Percentiles rank a stretch among this genome's conserved stretches.
Conservation (phyloP, 345 rosid species). For the Hevea brasiliensis region DNA sequence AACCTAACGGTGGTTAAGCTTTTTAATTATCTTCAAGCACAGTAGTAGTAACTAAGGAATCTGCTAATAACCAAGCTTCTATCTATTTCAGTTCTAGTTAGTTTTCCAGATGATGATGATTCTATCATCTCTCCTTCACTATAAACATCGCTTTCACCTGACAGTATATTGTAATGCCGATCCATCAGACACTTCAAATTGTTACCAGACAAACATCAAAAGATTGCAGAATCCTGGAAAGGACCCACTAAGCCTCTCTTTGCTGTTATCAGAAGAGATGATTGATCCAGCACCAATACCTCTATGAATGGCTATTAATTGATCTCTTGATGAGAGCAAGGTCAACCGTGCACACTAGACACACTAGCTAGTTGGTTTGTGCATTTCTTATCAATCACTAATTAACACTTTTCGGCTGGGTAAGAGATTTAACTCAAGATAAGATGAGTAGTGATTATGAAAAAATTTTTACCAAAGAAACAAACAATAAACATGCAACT, state of each 20-base stretch:
- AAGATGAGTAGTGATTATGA: not conserved
- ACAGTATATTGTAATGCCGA: too few species aligned
- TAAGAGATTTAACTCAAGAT: constrained; percentile 14
- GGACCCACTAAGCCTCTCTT: constrained; percentile 10
- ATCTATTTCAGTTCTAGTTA: too few species aligned
- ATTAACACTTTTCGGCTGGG: constrained; percentile 17
- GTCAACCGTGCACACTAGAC: constrained; percentile 12
- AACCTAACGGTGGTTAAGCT: not conserved
- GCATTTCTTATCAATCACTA: not conserved
- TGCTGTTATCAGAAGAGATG: too few species aligned
- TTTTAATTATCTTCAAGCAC: too few species aligned
- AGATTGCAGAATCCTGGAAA: constrained; percentile 30
- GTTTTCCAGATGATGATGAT: not conserved
- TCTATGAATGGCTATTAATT: constrained; percentile 20
- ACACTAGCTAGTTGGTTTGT: constrained; percentile 9
- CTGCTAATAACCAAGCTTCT: not conserved
- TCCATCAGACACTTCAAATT: not conserved
- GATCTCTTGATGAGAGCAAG: not conserved
- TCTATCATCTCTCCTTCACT: not conserved
- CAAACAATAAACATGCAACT: not conserved
- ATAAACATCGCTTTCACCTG: not conserved
- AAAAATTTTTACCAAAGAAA: not conserved
- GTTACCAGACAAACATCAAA: not conserved
- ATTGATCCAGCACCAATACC: constrained; percentile 25
- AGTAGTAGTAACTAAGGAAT: not conserved